Base-by-base conservation (phyloP, 2,329 filamentous ascomycete genomes). In the Fulvia fulva region DNA sequence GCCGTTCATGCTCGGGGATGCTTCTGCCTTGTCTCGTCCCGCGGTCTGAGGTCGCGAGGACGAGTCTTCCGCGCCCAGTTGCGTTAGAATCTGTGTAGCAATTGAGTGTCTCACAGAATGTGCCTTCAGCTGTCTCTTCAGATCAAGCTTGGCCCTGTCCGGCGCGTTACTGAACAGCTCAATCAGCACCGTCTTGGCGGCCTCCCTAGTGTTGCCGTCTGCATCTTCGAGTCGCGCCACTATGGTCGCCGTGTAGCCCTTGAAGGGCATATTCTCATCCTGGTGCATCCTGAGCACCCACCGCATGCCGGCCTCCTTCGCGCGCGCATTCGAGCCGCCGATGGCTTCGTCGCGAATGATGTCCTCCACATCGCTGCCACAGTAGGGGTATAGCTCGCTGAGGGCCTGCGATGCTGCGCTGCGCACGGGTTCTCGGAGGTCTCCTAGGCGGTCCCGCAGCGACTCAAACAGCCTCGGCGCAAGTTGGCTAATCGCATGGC, bases 141-240 rank as follows among this genome's bases (percentile, higher is more conserved):
- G 78, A 69, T 97, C 92, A 1, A 88, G 88, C 73, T 96, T 96
- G 51, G 92, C 93, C 57, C 86, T 81, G 64, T 89, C 87, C 16
- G 91, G 89, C 0, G 91, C 91, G 68, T 84, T 86, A 63, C 88
- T 84, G 76, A 97, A 97, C 30, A 97, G 82, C 63, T 94, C 89
- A 59, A 97, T 89, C 51, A 97, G 87, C 1, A 90, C 88, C 56
- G 80, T 79, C 76, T 94, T 96, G 61, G 92, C 91, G 37, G 84
- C 83, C 68, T 96, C 91, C 72, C 93, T 86, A 63, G 97, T 91
- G 74, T 86, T 87, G 51, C 89, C 88, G 72, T 96, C 93, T 9
- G 91, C 89, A 73, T 97, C 92, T 75, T 97, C 93, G 44, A 97
- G 82, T 65, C 94, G 83, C 55, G 90, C 87, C 77, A 97, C 93